phyloP scores from a whole-genome alignment of 176 grass and related monocot genomes.

The bread wheat (Triticum aestivum) region IWGSC_CS_RefSeq_v2.1 NC_057795.1:54305633-54306132 shows the following conservation, averaged over 20 bases:
- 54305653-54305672: no score
- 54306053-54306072: constrained; percentile 15
- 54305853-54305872: background rate
- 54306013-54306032: background rate
- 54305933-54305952: background rate
- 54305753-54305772: no score
- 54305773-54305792: no score
- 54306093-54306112: background rate
- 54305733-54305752: no score
- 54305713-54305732: no score
- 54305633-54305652: no score
- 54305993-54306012: no score
- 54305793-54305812: no score
- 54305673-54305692: no score
- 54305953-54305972: background rate
- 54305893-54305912: constrained; percentile 6
- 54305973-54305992: constrained; percentile 17
- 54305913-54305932: constrained; percentile 48
- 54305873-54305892: background rate
- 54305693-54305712: no score
- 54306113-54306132: background rate
- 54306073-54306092: background rate
- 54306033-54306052: background rate
- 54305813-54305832: background rate
- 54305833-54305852: background rate